A percentile compares a stretch with the other conserved stretches of the same genome.
These are phyloP conservation scores for Trichaptum fuscoviolaceum DNA, from an alignment of 768 basidiomycete genomes.

Conservation along the genomic window DNA sequence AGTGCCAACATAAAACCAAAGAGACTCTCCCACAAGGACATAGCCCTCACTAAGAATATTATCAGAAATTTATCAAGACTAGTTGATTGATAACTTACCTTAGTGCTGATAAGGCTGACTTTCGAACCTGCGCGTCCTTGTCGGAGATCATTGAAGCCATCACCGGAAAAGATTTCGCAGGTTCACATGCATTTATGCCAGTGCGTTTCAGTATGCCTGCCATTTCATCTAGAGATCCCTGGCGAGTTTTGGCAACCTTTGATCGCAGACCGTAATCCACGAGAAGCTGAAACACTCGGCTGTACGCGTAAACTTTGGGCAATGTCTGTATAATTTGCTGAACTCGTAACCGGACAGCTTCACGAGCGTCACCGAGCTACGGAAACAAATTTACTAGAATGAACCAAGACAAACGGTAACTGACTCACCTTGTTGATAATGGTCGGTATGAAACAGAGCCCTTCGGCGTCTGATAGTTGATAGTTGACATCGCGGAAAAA, in stretches of 20 bases:
- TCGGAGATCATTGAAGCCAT: constrained; percentile 81
- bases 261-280: constrained; percentile 86
- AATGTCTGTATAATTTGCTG: constrained; percentile 80
- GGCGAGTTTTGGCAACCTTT: constrained; percentile 88
- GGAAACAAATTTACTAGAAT: constrained; percentile 7
- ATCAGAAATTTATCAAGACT: constrained; percentile 5
- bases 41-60: constrained; percentile 64
- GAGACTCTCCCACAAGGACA: constrained; percentile 75
- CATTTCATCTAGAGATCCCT: constrained; percentile 82
- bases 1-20: constrained; percentile 73
- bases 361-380: constrained; percentile 90
- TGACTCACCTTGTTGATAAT: constrained; percentile 74
- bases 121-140: constrained; percentile 84
- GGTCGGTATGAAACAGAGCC: constrained; percentile 82
- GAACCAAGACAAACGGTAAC: background rate
- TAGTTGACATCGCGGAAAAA: constrained; percentile 70
- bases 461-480: constrained; percentile 83
- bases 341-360: constrained; percentile 73
- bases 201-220: constrained; percentile 72
- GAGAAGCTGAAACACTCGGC: constrained; percentile 82
- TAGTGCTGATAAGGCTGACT: constrained; percentile 76
- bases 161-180: constrained; percentile 69
- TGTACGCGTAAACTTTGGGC: constrained; percentile 89
- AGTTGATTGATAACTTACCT: constrained; percentile 45
- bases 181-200: constrained; percentile 78